Evolutionary conservation across 2,329 filamentous ascomycete species (phyloP), one percentile per base, ranked within the genome.

Genomic region (Pyrenophora teres): DNA sequence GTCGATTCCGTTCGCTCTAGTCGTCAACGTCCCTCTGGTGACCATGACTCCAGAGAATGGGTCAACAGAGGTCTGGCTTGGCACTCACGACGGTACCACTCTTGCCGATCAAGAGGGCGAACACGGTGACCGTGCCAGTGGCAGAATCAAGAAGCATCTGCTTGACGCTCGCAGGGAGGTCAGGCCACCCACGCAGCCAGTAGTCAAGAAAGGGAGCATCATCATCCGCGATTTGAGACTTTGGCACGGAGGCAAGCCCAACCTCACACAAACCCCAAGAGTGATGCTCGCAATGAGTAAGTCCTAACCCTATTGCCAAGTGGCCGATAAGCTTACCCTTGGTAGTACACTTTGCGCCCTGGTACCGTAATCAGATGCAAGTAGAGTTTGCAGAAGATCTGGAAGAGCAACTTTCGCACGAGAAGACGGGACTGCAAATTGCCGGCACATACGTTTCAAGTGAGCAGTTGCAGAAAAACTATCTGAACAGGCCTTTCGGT

Each of bases 321-420:
- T 30, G 32, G 6, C 4, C 27, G 4, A 21, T 9, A 9, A 40
- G 16, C 52, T 61, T 4, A 58, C 44, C 16, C 23, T 2, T 35
- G 43, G 1, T 36, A 70, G 55, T 84, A 36, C 81, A 61, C 63
- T 85, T 85, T 60, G 81, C 82, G 0, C 77, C 76, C 0, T 83
- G 81, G 81, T 83, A 84, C 62, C 67, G 78, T n/a, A 86, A 85
- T 58, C 68, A 70, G 2, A 87, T 86, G 83, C 70, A 71, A 30
- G 69, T 87, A 15, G 77, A 84, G 52, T 71, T 87, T 40, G 74
- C 77, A 3, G 75, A 83, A 7, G 79, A 82, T 19, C 49, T 86
- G 25, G 76, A 67, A 50, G 74, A 77, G 0, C 41, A 78, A 2
- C 56, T 87, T 4, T 74, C 80, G 43, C 55, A 50, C 2, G 62